Base-by-base conservation (phyloP, 1,139 yeast species). In the Taphrina populina region DNA sequence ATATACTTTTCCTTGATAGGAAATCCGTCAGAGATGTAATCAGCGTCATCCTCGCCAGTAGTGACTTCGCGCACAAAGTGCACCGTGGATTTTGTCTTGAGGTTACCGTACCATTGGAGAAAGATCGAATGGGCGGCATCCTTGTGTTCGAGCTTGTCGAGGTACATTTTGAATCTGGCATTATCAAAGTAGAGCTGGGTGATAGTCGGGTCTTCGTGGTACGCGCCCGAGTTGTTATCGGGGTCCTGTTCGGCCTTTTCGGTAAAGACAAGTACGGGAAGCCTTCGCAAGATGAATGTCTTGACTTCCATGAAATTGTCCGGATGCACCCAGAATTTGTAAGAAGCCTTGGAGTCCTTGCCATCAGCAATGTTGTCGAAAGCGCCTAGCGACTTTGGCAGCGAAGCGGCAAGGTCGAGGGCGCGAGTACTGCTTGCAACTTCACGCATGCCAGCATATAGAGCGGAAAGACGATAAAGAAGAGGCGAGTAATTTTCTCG, bases 291-390 rank as follows among this genome's bases (percentile, higher is more conserved):
- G 62, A 92, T 87, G 62, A 88, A 82, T 21, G 97, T 88, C 72
- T 92, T 92, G 58, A 88, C 95, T 71, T 92, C 97, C 96, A 90
- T 90, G 68, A 90, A 75, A 69, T 92, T 88, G 66, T 92, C 98
- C 13, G 92, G 92, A 68, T 92, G 97, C 51, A 92, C 78, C 98
- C 98, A 92, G 70, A 90, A 90, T 71, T 88, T 88, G 71, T 84
- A 83, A 23, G 88, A 82, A 65, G 49, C 85, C 87, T 69, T 75
- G 85, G 54, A 39, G 10, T 55, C 51, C 49, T 34, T 40, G 49
- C 34, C 61, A 34, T 60, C 55, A 11, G 62, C 60, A 44, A 52
- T 20, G 52, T 45, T 26, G 41, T 39, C 44, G 52, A 26, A 39
- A 2, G 46, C 39, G 13, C 43, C 43, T 4, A 53, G 41, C 8